Conservation (phyloP, 2,329 filamentous ascomycete species). For the Fusarium solani-melongenae region DNA sequence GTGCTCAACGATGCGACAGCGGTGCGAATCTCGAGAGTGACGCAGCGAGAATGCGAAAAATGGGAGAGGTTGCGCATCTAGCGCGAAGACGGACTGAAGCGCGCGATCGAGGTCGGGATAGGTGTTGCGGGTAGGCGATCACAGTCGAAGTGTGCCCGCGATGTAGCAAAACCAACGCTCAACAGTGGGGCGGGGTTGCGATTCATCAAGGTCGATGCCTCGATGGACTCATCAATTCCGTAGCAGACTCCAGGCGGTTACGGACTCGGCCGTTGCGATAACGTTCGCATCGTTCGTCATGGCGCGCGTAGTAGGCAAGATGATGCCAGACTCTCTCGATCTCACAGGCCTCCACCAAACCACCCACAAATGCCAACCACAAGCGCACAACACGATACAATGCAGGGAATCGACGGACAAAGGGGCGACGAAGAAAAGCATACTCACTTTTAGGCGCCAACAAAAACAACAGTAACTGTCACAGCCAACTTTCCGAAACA, state of each 20-base stretch:
- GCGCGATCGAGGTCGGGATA: not conserved
- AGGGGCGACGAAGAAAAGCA: conserved; percentile 26
- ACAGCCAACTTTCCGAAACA: conserved; percentile 57
- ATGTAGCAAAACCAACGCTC: not conserved
- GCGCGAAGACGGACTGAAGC: not conserved
- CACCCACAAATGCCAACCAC: conserved; percentile 28
- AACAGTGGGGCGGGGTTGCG: not conserved
- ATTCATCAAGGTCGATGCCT: not conserved
- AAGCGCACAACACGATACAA: conserved; percentile 11
- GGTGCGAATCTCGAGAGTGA: not conserved
- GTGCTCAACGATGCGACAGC: not conserved
- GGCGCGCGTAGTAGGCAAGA: conserved; percentile 22
- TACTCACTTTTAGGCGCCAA: conserved; percentile 67
- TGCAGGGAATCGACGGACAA: conserved; percentile 32
- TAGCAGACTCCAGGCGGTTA: not conserved
- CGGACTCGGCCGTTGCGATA: not conserved
- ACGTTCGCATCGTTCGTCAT: conserved; percentile 2
- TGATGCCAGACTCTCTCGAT: conserved; percentile 20
- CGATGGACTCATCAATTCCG: not conserved
- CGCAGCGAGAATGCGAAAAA: not conserved
- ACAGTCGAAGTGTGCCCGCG: not conserved
- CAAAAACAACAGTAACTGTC: conserved; percentile 59
- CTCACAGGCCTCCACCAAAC: conserved; percentile 32
- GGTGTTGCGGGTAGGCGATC: conserved; percentile 16
- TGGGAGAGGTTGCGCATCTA: not conserved